Base-by-base conservation (phyloP, 2,329 filamentous ascomycete genomes). In the Pseudopithomyces chartarum region DNA sequence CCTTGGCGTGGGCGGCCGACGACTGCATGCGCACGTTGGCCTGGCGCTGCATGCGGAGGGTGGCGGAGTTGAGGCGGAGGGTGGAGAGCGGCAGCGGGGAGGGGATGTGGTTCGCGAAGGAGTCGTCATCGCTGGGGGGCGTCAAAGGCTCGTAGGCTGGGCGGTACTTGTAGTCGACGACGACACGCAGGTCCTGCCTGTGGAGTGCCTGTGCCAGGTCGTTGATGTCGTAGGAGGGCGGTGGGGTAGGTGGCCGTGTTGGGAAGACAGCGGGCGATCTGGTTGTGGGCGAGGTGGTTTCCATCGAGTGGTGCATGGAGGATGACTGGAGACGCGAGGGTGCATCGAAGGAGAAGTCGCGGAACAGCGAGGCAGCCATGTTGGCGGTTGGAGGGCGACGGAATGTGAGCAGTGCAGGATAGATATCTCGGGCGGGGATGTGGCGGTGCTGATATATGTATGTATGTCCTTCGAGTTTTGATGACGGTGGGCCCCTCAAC, bases 21-120 rank as follows among this genome's bases (percentile, higher is more conserved):
- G 76, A 80, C 50, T 80, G 74, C 58, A 78, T 61, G 45, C 76
- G 71, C 32, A 73, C 72, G 63, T 72, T 76, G 22, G 68, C 63
- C 59, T 80, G 79, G 39, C 79, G 72, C 54, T 76, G 76, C 64
- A 73, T 68, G 34, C 78, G 67, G 22, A 76, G 65, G 42, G 73
- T 62, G 3, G 75, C 73, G 2, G 53, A 51, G 77, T 66, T 19
- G 74, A 76, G 46, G 75, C 70, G 54, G 61, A 65, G 49, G 15
- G 64, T 63, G 20, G 69, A 62, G 23, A 45, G 56, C 10, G 57
- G 50, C 13, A 55, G 60, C 13, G 46, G 47, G 5, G 39, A 23
- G 26, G 57, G 54, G 29, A 54, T 52, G 12, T 60, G 58, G 19
- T 52, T 44, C 36, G 62, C 52, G 32, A 64, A 66, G 17, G 61